Percentiles rank a stretch among this genome's conserved stretches.
Evolutionary conservation across 345 rosid genomes (phyloP).

Genomic region (Hirschfeldia incana): DNA sequence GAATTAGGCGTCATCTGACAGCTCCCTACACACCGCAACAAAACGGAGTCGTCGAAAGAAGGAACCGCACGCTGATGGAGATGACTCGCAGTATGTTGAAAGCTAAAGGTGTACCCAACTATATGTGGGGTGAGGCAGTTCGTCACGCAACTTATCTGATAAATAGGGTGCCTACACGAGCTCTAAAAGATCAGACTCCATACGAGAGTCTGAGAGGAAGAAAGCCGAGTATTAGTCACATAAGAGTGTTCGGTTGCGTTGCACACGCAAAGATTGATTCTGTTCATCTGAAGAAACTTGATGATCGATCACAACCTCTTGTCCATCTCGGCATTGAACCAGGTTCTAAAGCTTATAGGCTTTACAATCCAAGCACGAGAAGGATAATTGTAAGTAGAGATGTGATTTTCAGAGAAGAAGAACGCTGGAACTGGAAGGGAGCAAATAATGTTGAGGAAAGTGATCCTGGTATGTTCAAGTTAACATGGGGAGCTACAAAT

Average conservation of each 20-base stretch:
- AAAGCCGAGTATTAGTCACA: neutral
- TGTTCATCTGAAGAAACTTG: neutral
- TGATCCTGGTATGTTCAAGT: neutral
- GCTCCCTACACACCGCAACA: neutral
- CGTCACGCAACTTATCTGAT: neutral
- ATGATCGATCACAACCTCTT: neutral
- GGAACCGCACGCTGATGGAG: neutral
- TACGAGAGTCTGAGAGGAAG: too few relatives aligned
- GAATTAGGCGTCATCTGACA: neutral
- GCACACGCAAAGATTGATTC: neutral
- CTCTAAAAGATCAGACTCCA: too few relatives aligned
- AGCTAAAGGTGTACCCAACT: neutral
- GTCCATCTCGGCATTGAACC: neutral
- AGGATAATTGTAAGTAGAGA: neutral
- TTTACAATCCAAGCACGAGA: neutral
- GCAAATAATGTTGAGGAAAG: neutral
- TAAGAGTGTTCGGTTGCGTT: neutral
- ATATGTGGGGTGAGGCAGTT: neutral
- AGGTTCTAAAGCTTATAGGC: neutral
- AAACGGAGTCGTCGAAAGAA: neutral
- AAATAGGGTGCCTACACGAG: neutral
- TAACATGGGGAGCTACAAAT: too few relatives aligned
- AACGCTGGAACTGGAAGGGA: neutral
- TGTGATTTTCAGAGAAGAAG: neutral
- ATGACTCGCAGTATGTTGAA: neutral